Conservation (phyloP, 1,284 basidiomycete genomes). For the Tilletia setariae region DNA sequence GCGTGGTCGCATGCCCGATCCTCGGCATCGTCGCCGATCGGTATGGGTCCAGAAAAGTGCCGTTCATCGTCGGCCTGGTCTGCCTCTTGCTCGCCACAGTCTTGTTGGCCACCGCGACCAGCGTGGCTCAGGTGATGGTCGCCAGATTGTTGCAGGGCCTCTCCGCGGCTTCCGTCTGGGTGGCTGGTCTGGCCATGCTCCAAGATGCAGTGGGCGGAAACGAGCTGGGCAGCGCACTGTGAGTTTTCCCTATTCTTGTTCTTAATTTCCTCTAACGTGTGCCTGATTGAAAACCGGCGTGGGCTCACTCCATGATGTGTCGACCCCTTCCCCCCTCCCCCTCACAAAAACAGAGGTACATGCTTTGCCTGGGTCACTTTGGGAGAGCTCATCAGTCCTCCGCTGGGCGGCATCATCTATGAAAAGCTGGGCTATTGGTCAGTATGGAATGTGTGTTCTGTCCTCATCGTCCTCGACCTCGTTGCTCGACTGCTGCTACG, state of each 20-base stretch:
- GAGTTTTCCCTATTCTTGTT: not conserved
- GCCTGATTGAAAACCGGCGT: too few relatives aligned
- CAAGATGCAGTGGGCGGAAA: conserved; percentile 1
- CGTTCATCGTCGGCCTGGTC: not conserved
- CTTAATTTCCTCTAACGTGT: too few relatives aligned
- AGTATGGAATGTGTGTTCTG: not conserved
- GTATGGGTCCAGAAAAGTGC: not conserved
- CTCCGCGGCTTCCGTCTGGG: not conserved
- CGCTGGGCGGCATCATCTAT: not conserved
- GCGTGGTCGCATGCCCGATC: not conserved
- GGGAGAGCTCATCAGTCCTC: not conserved
- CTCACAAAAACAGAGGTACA: not conserved
- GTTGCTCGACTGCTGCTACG: not conserved
- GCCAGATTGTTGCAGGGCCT: not conserved
- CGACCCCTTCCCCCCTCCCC: too few relatives aligned
- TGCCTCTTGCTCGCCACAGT: not conserved
- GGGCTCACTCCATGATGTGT: too few relatives aligned
- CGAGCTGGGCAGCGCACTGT: not conserved
- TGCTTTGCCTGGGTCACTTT: conserved; percentile 3
- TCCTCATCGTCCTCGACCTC: conserved; percentile 6
- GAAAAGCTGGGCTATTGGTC: not conserved
- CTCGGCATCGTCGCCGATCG: conserved; percentile 2
- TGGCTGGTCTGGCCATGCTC: not conserved
- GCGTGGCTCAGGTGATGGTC: not conserved
- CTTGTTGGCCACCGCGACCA: not conserved